Base-by-base conservation (phyloP, 2,329 filamentous ascomycete species). In the Mycosphaerelloides madeirae region DNA sequence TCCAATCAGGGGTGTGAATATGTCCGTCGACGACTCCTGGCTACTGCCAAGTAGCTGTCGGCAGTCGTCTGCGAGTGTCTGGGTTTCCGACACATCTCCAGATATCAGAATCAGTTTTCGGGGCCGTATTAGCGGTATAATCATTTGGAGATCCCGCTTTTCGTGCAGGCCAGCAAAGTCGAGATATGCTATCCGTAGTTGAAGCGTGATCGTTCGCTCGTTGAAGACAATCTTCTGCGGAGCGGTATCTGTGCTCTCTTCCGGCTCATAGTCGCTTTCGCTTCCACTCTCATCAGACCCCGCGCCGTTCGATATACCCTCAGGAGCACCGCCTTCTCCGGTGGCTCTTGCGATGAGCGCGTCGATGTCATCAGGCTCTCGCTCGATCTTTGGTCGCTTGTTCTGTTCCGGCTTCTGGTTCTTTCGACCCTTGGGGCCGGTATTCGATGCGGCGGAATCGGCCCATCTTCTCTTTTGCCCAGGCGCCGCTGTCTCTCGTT, bases 401-500 rank as follows among this genome's bases (percentile, higher is more conserved):
- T 50, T 51, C 20, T 50, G 42, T 14, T 48, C 44, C 32, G 77
- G 75, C 19, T 73, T 73, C 32, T 80, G 79, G 9, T 78, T 73
- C 19, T 84, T 78, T 63, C 87, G 90, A 55, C 74, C 79, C 18
- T 51, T 52, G 3, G 19, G 25, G 13, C 28, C 31, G 31, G 44
- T 60, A 63, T 43, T 19, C 18, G 36, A 36, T 8, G 70, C 60
- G 2, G 71, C 74, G 16, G 79, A 70, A 48, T 94, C 88, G 54
- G 91, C 87, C 88, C 91, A 97, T 66, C 88, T 94, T 49, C 93
- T 80, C 69, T 98, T 98, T 71, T 91, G 90, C 14, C 91, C 93
- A 15, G 95, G 76, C 9, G 66, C 60, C 33, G 68, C 64, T 45
- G 71, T 66, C 44, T 67, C 65, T 56, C 68, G 68, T 35, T 76